phyloP scores from a whole-genome alignment of 768 basidiomycete genomes.

The Lentinula lateritia region DNA sequence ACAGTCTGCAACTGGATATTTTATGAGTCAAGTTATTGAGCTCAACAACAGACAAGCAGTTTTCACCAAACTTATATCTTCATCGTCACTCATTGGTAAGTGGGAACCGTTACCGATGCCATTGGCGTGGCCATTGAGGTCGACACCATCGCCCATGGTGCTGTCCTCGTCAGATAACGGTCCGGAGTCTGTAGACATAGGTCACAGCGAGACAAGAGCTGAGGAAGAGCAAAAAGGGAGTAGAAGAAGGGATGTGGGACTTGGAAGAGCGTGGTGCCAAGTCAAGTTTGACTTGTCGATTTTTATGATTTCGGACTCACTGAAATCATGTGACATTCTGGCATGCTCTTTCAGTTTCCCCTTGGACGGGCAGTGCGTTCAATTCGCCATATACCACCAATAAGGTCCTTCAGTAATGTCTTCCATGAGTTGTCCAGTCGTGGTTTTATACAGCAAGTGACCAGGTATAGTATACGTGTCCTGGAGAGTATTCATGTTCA shows the following conservation, averaged over 20 bases:
- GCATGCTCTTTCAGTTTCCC: conserved; percentile 3
- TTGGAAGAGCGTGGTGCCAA: neutral
- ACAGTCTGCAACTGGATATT: conserved; percentile 48
- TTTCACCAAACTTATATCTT: conserved; percentile 68
- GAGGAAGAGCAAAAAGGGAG: conserved; percentile 5
- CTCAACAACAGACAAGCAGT: conserved; percentile 9
- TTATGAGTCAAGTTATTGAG: conserved; percentile 17
- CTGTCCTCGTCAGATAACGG: conserved; percentile 55
- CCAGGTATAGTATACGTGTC: conserved; percentile 23
- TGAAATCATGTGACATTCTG: neutral
- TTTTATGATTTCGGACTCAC: neutral
- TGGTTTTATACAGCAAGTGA: conserved; percentile 44
- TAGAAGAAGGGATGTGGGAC: neutral
- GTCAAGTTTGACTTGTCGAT: neutral
- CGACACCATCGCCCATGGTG: conserved; percentile 40
- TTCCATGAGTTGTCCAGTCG: conserved; percentile 39
- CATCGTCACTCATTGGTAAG: conserved; percentile 59
- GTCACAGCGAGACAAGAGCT: neutral
- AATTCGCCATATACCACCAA: neutral
- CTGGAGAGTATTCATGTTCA: neutral
- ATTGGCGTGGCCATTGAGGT: conserved; percentile 41
- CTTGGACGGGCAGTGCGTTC: conserved; percentile 5
- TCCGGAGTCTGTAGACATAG: conserved; percentile 1
- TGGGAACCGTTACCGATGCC: conserved; percentile 32
- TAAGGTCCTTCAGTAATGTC: conserved; percentile 11